Base-by-base conservation (phyloP, 1,284 basidiomycete species). In the Volvariella surrecta region DNA sequence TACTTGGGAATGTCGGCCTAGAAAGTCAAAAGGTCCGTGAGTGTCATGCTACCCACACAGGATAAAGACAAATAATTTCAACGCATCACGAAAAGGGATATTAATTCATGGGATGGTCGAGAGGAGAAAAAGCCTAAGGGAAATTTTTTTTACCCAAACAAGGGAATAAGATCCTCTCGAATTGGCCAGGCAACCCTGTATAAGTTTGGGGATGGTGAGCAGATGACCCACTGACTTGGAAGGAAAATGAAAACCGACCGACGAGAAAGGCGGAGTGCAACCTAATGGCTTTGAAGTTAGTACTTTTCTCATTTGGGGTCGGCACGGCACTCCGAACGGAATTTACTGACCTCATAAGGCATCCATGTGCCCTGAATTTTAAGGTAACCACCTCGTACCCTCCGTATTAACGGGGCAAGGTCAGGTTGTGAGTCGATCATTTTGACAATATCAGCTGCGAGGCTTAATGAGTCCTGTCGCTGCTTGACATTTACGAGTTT, bases 351-450 rank as follows among this genome's bases (percentile, higher is more conserved):
- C 69, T 89, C 85, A 59, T 85, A 89, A 19, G 86, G 87, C 82
- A 89, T 88, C 86, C 87, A 89, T 32, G 86, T 89, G 40, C 86
- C 87, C 57, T 90, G 87, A 41, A 90, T 90, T 65, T 90, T 89
- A 46, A 89, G 73, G 63, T 89, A 89, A 32, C 88, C 88, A 46
- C 88, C 88, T 43, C 87, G 76, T 17, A 90, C 86, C 49, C 87
- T 74, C 46, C 88, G 79, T 53, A 90, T 78, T 51, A 83, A 76
- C 16, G 79, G 71, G 20, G 86, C 87, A 37, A 90, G 70, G 62
- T 89, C 87, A 44, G 87, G 87, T 53, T 89, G 85, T 2, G 86
- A 87, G 64, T 90, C 88, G 52, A 90, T 76, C 75, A 90, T 88
- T 62, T 88, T 89, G 34, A 90, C 85, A 45, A 90, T 89, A 66